Evolutionary conservation across 768 basidiomycete species (phyloP).

Genomic region (Ephemerocybe angulata): DNA sequence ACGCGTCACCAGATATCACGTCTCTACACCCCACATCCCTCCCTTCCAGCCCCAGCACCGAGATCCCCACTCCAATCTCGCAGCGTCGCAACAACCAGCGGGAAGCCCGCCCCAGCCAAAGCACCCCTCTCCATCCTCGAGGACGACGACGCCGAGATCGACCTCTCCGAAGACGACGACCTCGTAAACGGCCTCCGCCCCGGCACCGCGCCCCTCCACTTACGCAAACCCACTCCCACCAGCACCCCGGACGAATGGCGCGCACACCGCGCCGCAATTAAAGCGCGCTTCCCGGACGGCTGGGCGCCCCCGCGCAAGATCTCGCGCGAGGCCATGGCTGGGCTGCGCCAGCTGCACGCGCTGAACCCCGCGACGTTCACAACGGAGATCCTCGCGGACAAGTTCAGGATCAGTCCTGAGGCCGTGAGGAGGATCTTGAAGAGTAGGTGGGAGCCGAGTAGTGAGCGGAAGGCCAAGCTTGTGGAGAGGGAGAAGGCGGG

Average conservation of each 20-base stretch:
- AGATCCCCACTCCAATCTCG: conserved; percentile 20
- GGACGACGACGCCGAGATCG: conserved; percentile 41
- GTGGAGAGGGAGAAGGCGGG: conserved; percentile 48
- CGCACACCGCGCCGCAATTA: conserved; percentile 48
- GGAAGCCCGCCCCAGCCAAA: conserved; percentile 1
- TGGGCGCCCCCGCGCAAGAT: conserved; percentile 81
- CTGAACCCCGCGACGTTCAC: conserved; percentile 62
- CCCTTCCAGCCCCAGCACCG: not conserved
- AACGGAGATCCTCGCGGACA: conserved; percentile 65
- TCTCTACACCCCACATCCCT: conserved; percentile 7
- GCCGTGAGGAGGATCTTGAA: conserved; percentile 76
- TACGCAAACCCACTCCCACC: conserved; percentile 33
- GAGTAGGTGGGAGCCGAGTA: conserved; percentile 65
- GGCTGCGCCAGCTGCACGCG: conserved; percentile 62
- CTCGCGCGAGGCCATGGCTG: conserved; percentile 81
- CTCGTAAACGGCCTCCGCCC: conserved; percentile 41
- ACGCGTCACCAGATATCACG: not conserved
- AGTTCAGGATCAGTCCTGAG: conserved; percentile 78
- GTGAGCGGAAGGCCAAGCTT: conserved; percentile 47
- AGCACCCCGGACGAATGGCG: conserved; percentile 48
- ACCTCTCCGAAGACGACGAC: conserved; percentile 51
- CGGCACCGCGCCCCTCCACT: conserved; percentile 33
- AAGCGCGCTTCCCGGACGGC: conserved; percentile 54
- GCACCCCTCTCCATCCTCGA: conserved; percentile 45
- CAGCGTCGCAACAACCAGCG: conserved; percentile 8